Evolutionary conservation across 1,139 yeast genomes (phyloP), one percentile per base, ranked within the genome.

Genomic region (Taiozyma sp.): DNA sequence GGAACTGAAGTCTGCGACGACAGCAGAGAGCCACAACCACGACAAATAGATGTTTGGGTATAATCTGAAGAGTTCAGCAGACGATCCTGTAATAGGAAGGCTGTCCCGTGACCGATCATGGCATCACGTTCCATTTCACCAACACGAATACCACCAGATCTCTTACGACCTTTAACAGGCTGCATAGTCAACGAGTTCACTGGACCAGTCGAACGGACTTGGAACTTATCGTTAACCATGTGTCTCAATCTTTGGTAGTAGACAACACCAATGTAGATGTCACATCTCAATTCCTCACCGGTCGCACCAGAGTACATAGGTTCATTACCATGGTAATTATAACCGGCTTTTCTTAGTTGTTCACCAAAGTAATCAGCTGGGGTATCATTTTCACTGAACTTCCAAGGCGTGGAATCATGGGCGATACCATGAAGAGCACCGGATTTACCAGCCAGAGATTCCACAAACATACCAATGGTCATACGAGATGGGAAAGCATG

Each of bases 81-180:
- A 72, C 99, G 86, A 69, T 93, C 99, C 70, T 93, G 99, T 61
- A 93, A 76, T 65, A 93, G 75, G 82, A 82, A 93, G 1, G 99
- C 91, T n/a, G 99, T 87, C 73, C 99, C 99, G 68, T 95, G 99
- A 56, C 99, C 99, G 68, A 93, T 91, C 64, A 93, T 77, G 3
- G 99, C 99, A 78, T 93, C 99, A 75, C 99, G 88, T 75, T 93
- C 99, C 99, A 93, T 93, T 72, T 93, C 99, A 69, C 99, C 99
- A 43, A 93, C 96, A 79, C 99, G 96, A 63, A 93, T 93, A 86
- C 99, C 99, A 73, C 99, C 99, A 60, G 87, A 84, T 74, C 99
- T 84, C 84, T 93, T 95, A 75, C 99, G 87, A 65, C 99, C 99
- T 76, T 95, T 93, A 54, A 93, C 99, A 46, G 99, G 99, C 77